Base-by-base conservation (phyloP, 768 basidiomycete genomes). In the Ramaria rubella region DNA sequence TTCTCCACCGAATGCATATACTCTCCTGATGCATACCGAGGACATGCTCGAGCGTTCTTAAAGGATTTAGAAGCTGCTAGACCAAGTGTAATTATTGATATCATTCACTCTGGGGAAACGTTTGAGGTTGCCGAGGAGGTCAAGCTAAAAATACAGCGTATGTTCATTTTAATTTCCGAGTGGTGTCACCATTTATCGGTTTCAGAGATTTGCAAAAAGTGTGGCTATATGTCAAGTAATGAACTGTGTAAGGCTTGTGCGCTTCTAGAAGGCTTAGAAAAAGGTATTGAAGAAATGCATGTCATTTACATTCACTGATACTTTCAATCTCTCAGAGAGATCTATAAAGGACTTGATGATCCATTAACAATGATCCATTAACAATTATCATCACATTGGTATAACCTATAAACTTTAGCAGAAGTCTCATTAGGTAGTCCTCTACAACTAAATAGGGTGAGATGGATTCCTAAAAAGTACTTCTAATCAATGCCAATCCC, bases 1-100 rank as follows among this genome's bases (percentile, higher is more conserved):
- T 97, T 96, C 72, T 97, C 94, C 2, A 99, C 95, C 7, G 96
- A 99, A 68, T 99, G 96, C 69, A 97, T 98, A 63, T 99, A 99
- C 70, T 94, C 94, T 4, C 95, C 96, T 8, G 96, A 97, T 68
- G 96, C 96, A 4, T 99, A 99, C 68, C 87, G 96, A 7, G 96
- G 96, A 0, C 94, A 98, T 67, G 94, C 96, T 1, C 81, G 96
- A 48, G 83, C 82, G 0, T 95, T 98, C 64, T 80, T 99, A 36
- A 99, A 99, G 70, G 92, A 96, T 61, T 77, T 98, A 14, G 96
- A 99, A 73, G 90, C 87, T 0, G 87, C 94, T 21, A 80, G 96
- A 12, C 94, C 96, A 0, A 92, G 88, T 65, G 91, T 91, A 1
- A 96, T 99, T 61, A 91, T 99, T 60, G 96, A 99, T 68, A 95